Conservation (phyloP, 306 rosid genomes). For the Lathyrus oleraceus region DNA sequence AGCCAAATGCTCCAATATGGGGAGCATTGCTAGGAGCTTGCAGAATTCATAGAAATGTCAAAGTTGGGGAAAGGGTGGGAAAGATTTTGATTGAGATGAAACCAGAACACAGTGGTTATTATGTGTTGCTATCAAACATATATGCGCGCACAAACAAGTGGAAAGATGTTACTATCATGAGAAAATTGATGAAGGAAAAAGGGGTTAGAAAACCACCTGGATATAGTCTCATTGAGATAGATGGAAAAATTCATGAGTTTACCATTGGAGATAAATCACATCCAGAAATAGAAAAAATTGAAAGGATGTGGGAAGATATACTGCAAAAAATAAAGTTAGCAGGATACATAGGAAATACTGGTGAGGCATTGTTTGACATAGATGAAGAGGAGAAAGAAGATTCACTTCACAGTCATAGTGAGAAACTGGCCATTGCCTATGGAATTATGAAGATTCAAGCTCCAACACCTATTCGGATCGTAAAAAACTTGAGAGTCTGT, state of each 20-base stretch:
- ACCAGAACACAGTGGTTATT: constrained; percentile 55
- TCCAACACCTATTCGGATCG: constrained; percentile 42
- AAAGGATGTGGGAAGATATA: constrained; percentile 47
- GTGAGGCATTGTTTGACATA: constrained; percentile 49
- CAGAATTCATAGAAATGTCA: constrained; percentile 45
- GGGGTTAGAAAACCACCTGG: constrained; percentile 48
- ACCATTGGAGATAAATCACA: constrained; percentile 46
- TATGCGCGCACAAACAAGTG: constrained; percentile 51
- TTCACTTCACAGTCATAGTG: constrained; percentile 52
- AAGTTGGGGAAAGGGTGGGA: constrained; percentile 48
- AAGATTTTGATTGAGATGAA: constrained; percentile 47
- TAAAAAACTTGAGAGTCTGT: constrained; percentile 48
- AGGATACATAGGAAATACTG: constrained; percentile 47
- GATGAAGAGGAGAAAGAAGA: constrained; percentile 57
- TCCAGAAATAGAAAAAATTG: constrained; percentile 49
- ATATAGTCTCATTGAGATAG: constrained; percentile 47
- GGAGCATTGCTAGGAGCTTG: constrained; percentile 54
- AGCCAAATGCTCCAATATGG: constrained; percentile 53
- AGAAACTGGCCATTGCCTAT: constrained; percentile 54
- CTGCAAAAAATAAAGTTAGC: constrained; percentile 43
- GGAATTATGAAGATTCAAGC: constrained; percentile 45
- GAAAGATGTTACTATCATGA: constrained; percentile 43
- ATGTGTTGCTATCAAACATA: constrained; percentile 48
- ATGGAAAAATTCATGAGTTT: constrained; percentile 49
- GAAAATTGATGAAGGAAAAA: constrained; percentile 46